phyloP scores from a whole-genome alignment of 2,329 filamentous ascomycete species.

The Hymenotorrendiella dingleyae region DNA sequence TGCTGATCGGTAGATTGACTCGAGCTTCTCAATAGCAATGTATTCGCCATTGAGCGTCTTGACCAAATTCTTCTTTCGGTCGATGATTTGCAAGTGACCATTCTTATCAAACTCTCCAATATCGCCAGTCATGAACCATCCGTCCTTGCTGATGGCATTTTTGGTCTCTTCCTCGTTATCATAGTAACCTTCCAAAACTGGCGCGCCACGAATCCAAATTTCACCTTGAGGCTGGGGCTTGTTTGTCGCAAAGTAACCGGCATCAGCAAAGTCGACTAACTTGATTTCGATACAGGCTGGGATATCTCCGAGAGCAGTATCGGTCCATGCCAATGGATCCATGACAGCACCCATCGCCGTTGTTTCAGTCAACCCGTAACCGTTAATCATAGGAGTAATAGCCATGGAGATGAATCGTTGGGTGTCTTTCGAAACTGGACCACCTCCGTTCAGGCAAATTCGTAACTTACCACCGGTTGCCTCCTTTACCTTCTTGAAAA shows the following conservation, averaged over 20 bases:
- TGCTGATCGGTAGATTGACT: constrained; percentile 79
- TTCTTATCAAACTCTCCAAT: constrained; percentile 81
- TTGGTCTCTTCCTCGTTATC: constrained; percentile 80
- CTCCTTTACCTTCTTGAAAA: constrained; percentile 89
- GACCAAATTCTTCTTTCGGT: constrained; percentile 96
- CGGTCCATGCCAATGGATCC: constrained; percentile 79
- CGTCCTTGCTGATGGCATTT: constrained; percentile 71
- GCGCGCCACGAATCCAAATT: constrained; percentile 77
- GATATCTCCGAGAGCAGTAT: constrained; percentile 70
- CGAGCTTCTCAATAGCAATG: constrained; percentile 92
- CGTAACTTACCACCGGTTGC: constrained; percentile 83
- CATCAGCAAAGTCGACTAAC: constrained; percentile 82
- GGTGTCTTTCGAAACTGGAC: constrained; percentile 81
- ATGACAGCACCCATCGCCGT: constrained; percentile 76
- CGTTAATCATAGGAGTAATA: constrained; percentile 87
- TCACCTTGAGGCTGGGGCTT: constrained; percentile 79
- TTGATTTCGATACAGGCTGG: constrained; percentile 79
- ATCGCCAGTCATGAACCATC: constrained; percentile 96
- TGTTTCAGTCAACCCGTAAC: constrained; percentile 94
- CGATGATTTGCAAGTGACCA: constrained; percentile 81
- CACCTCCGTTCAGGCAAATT: constrained; percentile 91
- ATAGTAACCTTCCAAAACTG: constrained; percentile 74
- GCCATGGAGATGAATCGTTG: constrained; percentile 87
- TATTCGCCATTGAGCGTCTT: constrained; percentile 96
- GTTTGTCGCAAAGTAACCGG: constrained; percentile 70